A percentile compares a stretch with the other conserved stretches of the same genome.
Conservation (phyloP, 2,329 filamentous ascomycete species). For the Daldinia sp. region DNA sequence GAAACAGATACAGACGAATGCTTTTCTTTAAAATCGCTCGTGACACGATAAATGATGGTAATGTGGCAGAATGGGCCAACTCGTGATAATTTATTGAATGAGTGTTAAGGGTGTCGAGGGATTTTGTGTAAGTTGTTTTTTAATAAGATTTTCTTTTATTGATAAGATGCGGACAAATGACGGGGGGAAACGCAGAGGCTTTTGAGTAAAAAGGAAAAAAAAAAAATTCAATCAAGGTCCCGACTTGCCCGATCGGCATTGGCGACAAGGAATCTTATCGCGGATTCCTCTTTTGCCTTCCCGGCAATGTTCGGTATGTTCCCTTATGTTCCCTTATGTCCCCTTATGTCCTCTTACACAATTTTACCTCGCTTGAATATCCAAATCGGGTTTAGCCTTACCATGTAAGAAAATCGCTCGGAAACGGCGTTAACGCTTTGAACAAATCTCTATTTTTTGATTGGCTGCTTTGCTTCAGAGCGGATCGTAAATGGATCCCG, state of each 20-base stretch:
- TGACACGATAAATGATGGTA: constrained; percentile 15
- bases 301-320: constrained; percentile 38
- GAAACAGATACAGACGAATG: neutral
- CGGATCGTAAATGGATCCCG: constrained; percentile 28
- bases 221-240: constrained; percentile 39
- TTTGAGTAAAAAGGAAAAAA: constrained; percentile 24
- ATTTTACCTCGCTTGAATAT: constrained; percentile 9
- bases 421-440: constrained; percentile 28
- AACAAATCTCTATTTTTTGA: constrained; percentile 15
- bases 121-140: constrained; percentile 20
- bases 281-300: constrained; percentile 34
- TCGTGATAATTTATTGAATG: constrained; percentile 6
- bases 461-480: constrained; percentile 33
- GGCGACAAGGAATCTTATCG: constrained; percentile 33
- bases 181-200: constrained; percentile 5
- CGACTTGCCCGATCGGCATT: constrained; percentile 34
- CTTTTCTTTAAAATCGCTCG: constrained; percentile 1
- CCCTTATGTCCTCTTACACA: constrained; percentile 6
- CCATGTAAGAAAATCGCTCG: constrained; percentile 43
- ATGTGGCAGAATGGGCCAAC: constrained; percentile 5
- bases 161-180: constrained; percentile 30
- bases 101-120: constrained; percentile 21
- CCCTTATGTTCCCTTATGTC: neutral
- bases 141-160: neutral
- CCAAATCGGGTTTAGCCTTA: constrained; percentile 34